These are phyloP conservation scores for Ettlia oleoabundans DNA, from an alignment of 139 green algal genomes.

Conservation along the genomic window DNA sequence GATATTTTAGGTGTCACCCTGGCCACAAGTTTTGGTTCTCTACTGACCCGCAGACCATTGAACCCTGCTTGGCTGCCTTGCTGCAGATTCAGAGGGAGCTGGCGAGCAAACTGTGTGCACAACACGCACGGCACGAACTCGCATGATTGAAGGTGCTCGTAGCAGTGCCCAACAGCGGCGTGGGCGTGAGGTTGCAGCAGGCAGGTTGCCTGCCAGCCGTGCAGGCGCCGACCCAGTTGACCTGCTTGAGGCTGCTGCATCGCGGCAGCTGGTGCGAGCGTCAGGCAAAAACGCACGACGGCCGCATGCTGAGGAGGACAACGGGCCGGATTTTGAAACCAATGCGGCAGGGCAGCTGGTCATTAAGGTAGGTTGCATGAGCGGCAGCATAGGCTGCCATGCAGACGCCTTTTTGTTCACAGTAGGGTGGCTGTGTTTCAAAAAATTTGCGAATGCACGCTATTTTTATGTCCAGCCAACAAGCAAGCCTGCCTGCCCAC, in stretches of 20 bases:
- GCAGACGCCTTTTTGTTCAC: no score
- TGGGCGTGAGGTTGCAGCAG: background rate
- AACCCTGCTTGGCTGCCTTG: background rate
- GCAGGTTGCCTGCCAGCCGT: background rate
- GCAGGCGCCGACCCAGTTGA: slow-evolving; percentile 78
- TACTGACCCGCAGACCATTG: background rate
- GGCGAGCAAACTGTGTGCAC: slow-evolving; percentile 3
- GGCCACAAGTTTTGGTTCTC: background rate
- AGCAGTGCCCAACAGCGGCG: background rate
- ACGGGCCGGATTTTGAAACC: slow-evolving; percentile 40
- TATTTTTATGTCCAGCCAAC: background rate
- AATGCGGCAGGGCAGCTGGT: slow-evolving; percentile 33
- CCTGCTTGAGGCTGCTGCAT: slow-evolving; percentile 77
- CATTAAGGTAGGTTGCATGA: slow-evolving; percentile 19
- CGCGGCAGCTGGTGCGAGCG: slow-evolving; percentile 57
- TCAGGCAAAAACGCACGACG: slow-evolving; percentile 10
- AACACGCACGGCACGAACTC: slow-evolving; percentile 5
- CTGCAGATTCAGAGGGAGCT: slow-evolving; percentile 18
- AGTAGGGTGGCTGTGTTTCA: background rate
- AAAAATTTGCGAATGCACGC: no score
- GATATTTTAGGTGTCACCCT: no score
- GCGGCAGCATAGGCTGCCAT: background rate
- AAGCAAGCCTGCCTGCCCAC: background rate
- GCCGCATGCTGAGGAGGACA: background rate
- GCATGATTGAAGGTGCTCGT: slow-evolving; percentile 4